These are phyloP conservation scores for Diplocarpon rosae DNA, from an alignment of 2,329 filamentous ascomycete species.

Conservation along the genomic window DNA sequence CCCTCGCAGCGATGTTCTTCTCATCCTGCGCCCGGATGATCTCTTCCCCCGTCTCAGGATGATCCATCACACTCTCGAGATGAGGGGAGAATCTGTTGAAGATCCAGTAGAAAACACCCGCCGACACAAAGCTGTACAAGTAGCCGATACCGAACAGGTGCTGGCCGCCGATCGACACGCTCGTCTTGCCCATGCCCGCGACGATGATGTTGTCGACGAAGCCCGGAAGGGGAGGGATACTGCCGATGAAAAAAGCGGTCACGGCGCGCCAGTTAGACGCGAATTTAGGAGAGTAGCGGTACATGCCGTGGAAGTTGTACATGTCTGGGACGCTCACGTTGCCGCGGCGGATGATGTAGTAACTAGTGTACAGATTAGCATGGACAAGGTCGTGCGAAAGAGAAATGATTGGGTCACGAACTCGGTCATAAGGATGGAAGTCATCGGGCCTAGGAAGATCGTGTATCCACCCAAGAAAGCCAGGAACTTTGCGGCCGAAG, in stretches of 20 bases:
- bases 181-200: conserved; percentile 5
- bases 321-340: conserved; percentile 29
- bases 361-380: conserved; percentile 10
- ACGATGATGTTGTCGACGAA: conserved; percentile 12
- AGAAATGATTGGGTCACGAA: too few relatives aligned
- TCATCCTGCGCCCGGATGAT: conserved; percentile 11
- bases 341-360: conserved; percentile 30
- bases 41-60: conserved; percentile 13
- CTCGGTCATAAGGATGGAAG: conserved; percentile 45
- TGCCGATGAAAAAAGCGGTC: conserved; percentile 17
- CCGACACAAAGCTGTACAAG: conserved; percentile 12
- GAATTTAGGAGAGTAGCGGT: conserved; percentile 10
- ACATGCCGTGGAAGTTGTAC: conserved; percentile 24
- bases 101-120: conserved; percentile 10
- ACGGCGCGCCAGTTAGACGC: conserved; percentile 13
- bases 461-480: conserved; percentile 57
- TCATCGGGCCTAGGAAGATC: conserved; percentile 50
- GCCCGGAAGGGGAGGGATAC: conserved; percentile 22
- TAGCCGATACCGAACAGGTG: conserved; percentile 15
- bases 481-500: conserved; percentile 45
- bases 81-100: conserved; percentile 12
- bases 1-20: conserved; percentile 6
- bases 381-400: too few relatives aligned
- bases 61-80: conserved; percentile 10
- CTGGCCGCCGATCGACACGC: conserved; percentile 10